Evolutionary conservation across 2,329 filamentous ascomycete genomes (phyloP).

Genomic region (Pyrenochaeta sp.): DNA sequence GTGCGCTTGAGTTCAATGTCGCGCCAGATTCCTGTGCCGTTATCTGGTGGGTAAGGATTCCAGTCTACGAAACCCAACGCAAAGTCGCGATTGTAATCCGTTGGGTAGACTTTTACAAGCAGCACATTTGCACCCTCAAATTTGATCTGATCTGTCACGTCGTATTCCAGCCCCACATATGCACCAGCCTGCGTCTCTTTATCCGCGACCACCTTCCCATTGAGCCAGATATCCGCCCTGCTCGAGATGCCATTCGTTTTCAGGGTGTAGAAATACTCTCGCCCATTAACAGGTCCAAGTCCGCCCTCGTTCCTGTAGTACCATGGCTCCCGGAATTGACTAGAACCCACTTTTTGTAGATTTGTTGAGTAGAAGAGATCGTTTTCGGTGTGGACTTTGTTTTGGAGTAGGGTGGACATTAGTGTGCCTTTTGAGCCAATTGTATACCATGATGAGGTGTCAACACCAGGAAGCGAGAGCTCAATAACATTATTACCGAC

Average conservation of each 20-base stretch:
- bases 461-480: slow-evolving; percentile 33
- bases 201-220: slow-evolving; percentile 62
- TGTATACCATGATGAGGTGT: slow-evolving; percentile 63
- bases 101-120: slow-evolving; percentile 64
- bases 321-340: slow-evolving; percentile 65
- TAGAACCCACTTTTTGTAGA: slow-evolving; percentile 55
- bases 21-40: slow-evolving; percentile 71
- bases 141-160: slow-evolving; percentile 58
- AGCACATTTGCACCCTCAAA: slow-evolving; percentile 58
- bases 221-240: slow-evolving; percentile 67
- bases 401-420: slow-evolving; percentile 65
- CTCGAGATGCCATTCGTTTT: slow-evolving; percentile 68
- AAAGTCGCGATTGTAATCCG: slow-evolving; percentile 67
- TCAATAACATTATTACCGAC: slow-evolving; percentile 15
- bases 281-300: slow-evolving; percentile 29
- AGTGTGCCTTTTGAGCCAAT: slow-evolving; percentile 62
- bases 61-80: slow-evolving; percentile 69
- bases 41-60: slow-evolving; percentile 69
- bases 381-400: slow-evolving; percentile 61
- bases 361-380: slow-evolving; percentile 66
- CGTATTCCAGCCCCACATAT: slow-evolving; percentile 65
- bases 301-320: slow-evolving; percentile 65
- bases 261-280: slow-evolving; percentile 59
- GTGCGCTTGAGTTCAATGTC: slow-evolving; percentile 65
- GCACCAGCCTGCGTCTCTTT: slow-evolving; percentile 62